Evolutionary conservation across 345 rosid genomes (phyloP).

Genomic region (Aurinia saxatilis): DNA sequence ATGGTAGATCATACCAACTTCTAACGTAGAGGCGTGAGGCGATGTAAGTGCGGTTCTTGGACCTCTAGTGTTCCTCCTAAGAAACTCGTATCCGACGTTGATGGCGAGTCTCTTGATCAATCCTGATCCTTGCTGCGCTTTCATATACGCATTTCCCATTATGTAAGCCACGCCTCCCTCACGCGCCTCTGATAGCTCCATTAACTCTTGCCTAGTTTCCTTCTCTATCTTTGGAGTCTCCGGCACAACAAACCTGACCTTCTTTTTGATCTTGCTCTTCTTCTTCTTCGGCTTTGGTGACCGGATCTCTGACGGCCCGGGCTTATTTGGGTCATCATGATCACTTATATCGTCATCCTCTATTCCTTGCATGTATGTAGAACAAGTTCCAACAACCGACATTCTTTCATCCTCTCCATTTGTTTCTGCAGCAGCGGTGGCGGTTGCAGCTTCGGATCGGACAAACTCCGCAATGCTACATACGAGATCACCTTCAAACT

Average conservation of each 20-base stretch:
- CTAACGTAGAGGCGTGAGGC: constrained; percentile 80
- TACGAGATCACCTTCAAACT: constrained; percentile 85
- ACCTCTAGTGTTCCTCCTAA: constrained; percentile 72
- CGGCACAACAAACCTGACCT: constrained; percentile 72
- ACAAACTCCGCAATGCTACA: constrained; percentile 86
- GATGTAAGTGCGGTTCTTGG: constrained; percentile 42
- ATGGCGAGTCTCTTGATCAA: constrained; percentile 57
- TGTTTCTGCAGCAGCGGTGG: constrained; percentile 5
- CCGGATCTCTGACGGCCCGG: constrained; percentile 61
- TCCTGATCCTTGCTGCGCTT: constrained; percentile 76
- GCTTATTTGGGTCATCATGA: constrained; percentile 24
- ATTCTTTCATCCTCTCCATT: constrained; percentile 38
- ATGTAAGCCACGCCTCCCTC: constrained; percentile 89
- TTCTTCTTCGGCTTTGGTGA: constrained; percentile 50
- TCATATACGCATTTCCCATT: constrained; percentile 73
- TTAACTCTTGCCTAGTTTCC: constrained; percentile 54
- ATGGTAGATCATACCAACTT: constrained; percentile 86
- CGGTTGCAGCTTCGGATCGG: constrained; percentile 39
- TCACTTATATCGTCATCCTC: constrained; percentile 33
- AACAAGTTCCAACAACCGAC: constrained; percentile 81
- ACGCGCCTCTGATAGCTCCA: constrained; percentile 73
- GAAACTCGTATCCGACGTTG: constrained; percentile 70
- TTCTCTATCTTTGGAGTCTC: constrained; percentile 58
- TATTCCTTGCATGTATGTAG: constrained; percentile 50
- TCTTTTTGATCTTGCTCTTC: constrained; percentile 43